A percentile compares a stretch with the other conserved stretches of the same genome.
These are phyloP conservation scores for Fusarium lateritium DNA, from an alignment of 2,329 filamentous ascomycete species.

Conservation along the genomic window DNA sequence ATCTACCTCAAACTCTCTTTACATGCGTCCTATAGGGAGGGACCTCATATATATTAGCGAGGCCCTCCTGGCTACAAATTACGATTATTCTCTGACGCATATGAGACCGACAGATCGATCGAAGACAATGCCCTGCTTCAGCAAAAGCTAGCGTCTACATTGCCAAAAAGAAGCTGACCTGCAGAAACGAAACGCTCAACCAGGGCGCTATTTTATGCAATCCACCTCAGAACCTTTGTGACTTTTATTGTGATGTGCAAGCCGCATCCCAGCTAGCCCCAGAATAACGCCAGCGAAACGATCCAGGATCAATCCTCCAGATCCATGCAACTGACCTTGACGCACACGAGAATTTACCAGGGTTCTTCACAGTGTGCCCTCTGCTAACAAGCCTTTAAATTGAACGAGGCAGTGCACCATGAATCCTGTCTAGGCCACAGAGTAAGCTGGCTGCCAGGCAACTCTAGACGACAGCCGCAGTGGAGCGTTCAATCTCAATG, in stretches of 20 bases:
- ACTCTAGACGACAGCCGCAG: slow-evolving; percentile 24
- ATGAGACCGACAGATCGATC: slow-evolving; percentile 23
- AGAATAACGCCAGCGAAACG: slow-evolving; percentile 18
- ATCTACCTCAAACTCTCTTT: slow-evolving; percentile 10
- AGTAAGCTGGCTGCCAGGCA: background rate
- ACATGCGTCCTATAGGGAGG: background rate
- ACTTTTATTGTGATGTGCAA: slow-evolving; percentile 42
- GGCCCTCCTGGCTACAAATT: slow-evolving; percentile 1
- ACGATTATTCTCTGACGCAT: slow-evolving; percentile 10
- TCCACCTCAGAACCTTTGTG: slow-evolving; percentile 14
- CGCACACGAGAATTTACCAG: background rate
- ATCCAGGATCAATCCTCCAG: slow-evolving; percentile 13
- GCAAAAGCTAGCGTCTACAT: slow-evolving; percentile 4
- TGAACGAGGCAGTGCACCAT: slow-evolving; percentile 8
- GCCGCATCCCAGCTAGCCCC: slow-evolving; percentile 29
- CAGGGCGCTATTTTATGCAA: slow-evolving; percentile 40
- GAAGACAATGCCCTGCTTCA: slow-evolving; percentile 1
- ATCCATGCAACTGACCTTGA: slow-evolving; percentile 14
- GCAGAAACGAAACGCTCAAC: slow-evolving; percentile 35
- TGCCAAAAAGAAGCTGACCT: slow-evolving; percentile 12
- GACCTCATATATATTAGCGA: background rate
- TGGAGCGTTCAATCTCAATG: slow-evolving; percentile 33
- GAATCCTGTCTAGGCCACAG: background rate
- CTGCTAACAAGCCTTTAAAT: background rate
- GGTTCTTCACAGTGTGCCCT: slow-evolving; percentile 3